Conservation (phyloP, 2,329 filamentous ascomycete genomes). For the Trichoderma hamatum region DNA sequence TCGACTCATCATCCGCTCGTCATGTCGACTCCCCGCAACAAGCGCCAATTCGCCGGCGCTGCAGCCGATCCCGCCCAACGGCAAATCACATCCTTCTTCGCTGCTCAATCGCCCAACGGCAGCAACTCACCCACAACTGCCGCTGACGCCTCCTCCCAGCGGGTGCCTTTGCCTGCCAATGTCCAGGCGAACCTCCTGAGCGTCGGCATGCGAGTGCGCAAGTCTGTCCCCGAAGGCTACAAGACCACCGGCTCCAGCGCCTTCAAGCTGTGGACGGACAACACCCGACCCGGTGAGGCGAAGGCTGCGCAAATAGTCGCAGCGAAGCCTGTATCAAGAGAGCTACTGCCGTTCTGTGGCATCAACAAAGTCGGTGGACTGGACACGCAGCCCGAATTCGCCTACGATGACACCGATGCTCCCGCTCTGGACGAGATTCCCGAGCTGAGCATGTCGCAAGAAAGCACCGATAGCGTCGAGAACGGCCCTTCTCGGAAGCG, state of each 20-base stretch:
- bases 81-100: conserved; percentile 68
- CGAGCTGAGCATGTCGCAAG: conserved; percentile 58
- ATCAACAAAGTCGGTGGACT: conserved; percentile 75
- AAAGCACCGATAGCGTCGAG: conserved; percentile 48
- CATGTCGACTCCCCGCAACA: conserved; percentile 60
- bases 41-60: conserved; percentile 64
- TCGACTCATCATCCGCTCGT: conserved; percentile 27
- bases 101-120: conserved; percentile 44
- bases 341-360: conserved; percentile 80
- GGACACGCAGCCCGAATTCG: conserved; percentile 57
- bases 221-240: conserved; percentile 91
- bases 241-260: conserved; percentile 64
- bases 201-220: conserved; percentile 93
- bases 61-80: conserved; percentile 61
- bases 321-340: conserved; percentile 48
- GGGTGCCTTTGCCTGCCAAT: conserved; percentile 60
- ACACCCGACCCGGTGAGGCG: conserved; percentile 23
- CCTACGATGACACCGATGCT: conserved; percentile 35
- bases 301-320: conserved; percentile 24
- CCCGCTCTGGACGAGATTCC: conserved; percentile 48
- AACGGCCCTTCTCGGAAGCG: conserved; percentile 50
- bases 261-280: conserved; percentile 56
- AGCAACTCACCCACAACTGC: conserved; percentile 41
- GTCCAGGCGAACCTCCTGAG: conserved; percentile 83
- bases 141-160: conserved; percentile 31